A percentile compares a stretch with the other conserved stretches of the same genome.
Conservation (phyloP, 164 flowering plant species). For the Vitis rotundifolia region DNA sequence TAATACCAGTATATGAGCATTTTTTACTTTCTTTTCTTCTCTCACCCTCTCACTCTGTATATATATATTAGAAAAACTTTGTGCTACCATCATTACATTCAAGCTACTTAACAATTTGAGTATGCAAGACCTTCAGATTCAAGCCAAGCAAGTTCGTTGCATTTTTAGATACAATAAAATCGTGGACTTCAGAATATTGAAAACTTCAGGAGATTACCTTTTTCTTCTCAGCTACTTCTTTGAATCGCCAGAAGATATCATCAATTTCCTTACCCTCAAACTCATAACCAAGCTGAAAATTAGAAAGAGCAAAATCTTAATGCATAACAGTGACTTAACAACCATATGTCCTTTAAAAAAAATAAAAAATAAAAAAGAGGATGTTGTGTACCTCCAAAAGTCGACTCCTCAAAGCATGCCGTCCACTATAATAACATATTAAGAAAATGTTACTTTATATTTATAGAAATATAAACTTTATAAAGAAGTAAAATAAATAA, state of each 20-base stretch:
- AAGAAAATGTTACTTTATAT: not conserved
- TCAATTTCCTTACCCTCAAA: constrained; percentile 72
- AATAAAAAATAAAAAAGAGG: not conserved
- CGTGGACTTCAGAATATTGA: not conserved
- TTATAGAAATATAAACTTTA: not conserved
- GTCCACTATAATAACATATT: constrained; percentile 58
- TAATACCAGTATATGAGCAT: no score
- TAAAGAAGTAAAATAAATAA: not conserved
- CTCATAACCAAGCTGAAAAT: constrained; percentile 79
- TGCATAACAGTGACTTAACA: not conserved
- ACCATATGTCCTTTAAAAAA: no score
- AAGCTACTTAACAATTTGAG: no score
- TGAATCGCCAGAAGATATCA: constrained; percentile 88
- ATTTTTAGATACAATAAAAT: no score
- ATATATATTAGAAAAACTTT: no score
- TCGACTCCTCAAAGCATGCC: constrained; percentile 81
- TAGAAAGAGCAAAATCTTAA: not conserved
- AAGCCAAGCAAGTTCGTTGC: not conserved
- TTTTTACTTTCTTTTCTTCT: no score
- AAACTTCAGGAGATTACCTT: constrained; percentile 52
- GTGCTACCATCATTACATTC: no score
- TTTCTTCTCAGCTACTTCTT: constrained; percentile 89
- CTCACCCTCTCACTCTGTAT: no score
- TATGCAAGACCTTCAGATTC: not conserved
- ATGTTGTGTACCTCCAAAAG: constrained; percentile 63